phyloP scores from a whole-genome alignment of 1,284 basidiomycete genomes.

The Rhodotorula glutinis region DNA sequence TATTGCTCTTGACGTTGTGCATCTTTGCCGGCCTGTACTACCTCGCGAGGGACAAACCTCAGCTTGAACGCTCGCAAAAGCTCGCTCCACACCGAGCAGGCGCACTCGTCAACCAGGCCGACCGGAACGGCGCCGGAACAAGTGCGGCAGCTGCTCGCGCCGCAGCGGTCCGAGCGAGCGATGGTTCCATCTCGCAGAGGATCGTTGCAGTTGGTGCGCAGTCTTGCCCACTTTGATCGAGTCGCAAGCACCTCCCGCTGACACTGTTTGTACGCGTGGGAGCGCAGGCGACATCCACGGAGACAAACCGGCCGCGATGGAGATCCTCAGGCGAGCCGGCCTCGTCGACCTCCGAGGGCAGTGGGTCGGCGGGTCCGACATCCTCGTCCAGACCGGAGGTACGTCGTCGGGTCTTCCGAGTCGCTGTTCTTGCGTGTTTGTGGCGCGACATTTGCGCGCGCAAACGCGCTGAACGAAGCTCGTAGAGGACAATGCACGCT shows the following conservation, averaged over 20 bases:
- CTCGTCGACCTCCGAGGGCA: constrained; percentile 29
- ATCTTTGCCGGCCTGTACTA: constrained; percentile 10
- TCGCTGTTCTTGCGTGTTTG: no score
- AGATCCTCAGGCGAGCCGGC: constrained; percentile 18
- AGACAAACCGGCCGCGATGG: constrained; percentile 17
- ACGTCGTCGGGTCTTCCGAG: not conserved
- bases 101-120: constrained; percentile 7
- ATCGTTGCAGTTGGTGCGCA: constrained; percentile 23
- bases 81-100: not conserved
- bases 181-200: constrained; percentile 1
- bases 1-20: constrained; percentile 5
- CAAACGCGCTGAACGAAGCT: no score
- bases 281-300: constrained; percentile 34
- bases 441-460: no score
- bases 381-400: constrained; percentile 40
- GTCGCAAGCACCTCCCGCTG: no score
- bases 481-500: not conserved
- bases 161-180: not conserved
- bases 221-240: no score
- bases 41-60: not conserved
- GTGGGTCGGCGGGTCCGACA: constrained; percentile 29
- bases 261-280: no score
- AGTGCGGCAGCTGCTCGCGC: not conserved
- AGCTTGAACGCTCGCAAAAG: not conserved
- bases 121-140: not conserved